Conservation (phyloP, 2,329 filamentous ascomycete species). For the Venturia aucupariae region DNA sequence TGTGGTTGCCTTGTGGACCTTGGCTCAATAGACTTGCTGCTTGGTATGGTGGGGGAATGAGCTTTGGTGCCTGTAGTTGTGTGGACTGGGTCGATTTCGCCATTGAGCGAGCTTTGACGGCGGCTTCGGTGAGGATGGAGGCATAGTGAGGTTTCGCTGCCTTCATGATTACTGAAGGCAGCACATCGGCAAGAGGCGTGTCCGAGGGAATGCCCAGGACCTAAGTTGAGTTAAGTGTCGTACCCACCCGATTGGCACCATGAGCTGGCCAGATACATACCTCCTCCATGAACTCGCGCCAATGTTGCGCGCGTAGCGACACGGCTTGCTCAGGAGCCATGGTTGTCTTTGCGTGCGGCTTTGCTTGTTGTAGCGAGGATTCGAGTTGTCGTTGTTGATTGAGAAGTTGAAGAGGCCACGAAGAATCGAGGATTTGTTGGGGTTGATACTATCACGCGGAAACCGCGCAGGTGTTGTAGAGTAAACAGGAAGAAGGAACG, state of each 20-base stretch:
- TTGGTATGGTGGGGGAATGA: neutral
- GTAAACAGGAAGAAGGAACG: no score
- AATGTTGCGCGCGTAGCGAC: neutral
- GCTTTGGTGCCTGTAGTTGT: neutral
- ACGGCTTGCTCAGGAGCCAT: constrained; percentile 2
- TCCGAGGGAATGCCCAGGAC: constrained; percentile 1
- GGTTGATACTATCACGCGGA: no score
- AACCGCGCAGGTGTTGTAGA: no score
- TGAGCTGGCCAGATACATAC: neutral
- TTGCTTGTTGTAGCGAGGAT: no score
- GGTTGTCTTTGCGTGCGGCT: no score
- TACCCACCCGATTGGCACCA: neutral
- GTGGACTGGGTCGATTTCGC: neutral
- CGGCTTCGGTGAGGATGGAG: constrained; percentile 3
- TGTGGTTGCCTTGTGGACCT: neutral
- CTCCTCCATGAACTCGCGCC: constrained; percentile 8
- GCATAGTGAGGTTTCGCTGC: constrained; percentile 7
- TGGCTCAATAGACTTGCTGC: neutral
- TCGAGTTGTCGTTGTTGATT: no score
- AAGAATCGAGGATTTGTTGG: no score
- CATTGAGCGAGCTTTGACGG: constrained; percentile 7
- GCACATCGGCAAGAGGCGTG: constrained; percentile 6
- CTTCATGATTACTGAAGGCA: constrained; percentile 5
- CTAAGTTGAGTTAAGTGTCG: neutral
- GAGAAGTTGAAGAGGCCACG: no score